These are phyloP conservation scores for Calocybe indica DNA, from an alignment of 768 basidiomycete species.

Conservation along the genomic window DNA sequence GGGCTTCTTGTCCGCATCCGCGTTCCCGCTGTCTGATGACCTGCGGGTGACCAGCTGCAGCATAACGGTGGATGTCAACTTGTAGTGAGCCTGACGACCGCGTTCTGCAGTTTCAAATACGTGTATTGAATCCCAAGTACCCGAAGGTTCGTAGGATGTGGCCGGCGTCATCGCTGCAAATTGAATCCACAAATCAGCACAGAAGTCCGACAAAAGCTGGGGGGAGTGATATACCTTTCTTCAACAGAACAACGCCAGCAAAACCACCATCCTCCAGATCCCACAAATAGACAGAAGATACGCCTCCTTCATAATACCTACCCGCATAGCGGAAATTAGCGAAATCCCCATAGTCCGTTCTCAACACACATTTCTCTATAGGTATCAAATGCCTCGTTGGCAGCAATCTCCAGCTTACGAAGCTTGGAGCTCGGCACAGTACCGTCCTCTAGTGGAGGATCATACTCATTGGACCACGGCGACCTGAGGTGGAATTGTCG, in stretches of 20 bases:
- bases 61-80: constrained; percentile 96
- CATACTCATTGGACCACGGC: constrained; percentile 97
- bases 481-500: constrained; percentile 52
- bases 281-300: constrained; percentile 97
- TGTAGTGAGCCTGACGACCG: constrained; percentile 91
- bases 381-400: constrained; percentile 96
- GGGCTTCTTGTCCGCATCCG: constrained; percentile 10
- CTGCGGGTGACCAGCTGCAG: constrained; percentile 72
- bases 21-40: constrained; percentile 26
- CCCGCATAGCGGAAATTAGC: not conserved
- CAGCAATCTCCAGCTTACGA: constrained; percentile 85
- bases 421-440: constrained; percentile 80
- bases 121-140: constrained; percentile 98
- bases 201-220: constrained; percentile 1
- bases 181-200: not conserved
- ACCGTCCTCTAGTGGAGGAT: constrained; percentile 85
- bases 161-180: constrained; percentile 55
- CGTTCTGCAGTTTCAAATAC: constrained; percentile 95
- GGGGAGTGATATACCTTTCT: constrained; percentile 46
- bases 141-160: constrained; percentile 57
- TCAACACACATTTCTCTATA: constrained; percentile 83
- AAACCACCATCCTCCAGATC: constrained; percentile 95
- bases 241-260: constrained; percentile 92
- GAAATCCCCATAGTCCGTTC: not conserved
- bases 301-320: constrained; percentile 98